Evolutionary conservation across 805 yeast genomes (phyloP), one percentile per base, ranked within the genome.

Genomic region (Hemisphaericaspora nanyangensis): DNA sequence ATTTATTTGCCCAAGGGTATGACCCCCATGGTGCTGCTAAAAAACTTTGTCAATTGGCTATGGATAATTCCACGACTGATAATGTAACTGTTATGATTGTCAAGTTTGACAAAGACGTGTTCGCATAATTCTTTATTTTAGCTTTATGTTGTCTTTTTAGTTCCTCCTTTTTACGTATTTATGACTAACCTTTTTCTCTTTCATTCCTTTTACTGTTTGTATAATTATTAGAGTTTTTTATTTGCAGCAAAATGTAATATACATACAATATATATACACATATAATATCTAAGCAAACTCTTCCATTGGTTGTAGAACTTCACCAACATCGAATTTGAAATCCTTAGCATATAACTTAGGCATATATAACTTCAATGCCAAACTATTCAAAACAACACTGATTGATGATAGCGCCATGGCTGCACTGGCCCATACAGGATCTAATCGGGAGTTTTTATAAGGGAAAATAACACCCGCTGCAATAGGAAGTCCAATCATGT

Each of bases 1-100:
- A 72, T 29, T 64, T 76, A 10, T 63, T 68, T 40, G 50, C 47
- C 16, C 79, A 45, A 5, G 45, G 42, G 15, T 42, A 42, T 30
- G 68, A 82, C 49, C 82, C 93, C 1, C 72, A 78, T 31, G 61
- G 62, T 33, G 95, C 93, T 1, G 82, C 95, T 12, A 72, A 76
- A 42, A 68, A 63, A 22, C 68, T 89, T 42, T 84, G 89, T 40
- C 73, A 77, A 39, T 71, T 75, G 49, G 98, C 99, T 0, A 69
- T 91, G 58, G 78, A 79, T 37, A 74, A 80, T 46, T 78, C 84
- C 30, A 84, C 95, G 17, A 85, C 95, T 2, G 99, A 91, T 60
- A 91, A 91, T 57, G 77, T 91, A 29, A 91, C 99, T 0, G 95
- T 85, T 13, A 87, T 91, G 96, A 90, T 93, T 15, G 82, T 90